These are phyloP conservation scores for Acacia confusa DNA, from an alignment of 306 rosid species.

Conservation along the genomic window DNA sequence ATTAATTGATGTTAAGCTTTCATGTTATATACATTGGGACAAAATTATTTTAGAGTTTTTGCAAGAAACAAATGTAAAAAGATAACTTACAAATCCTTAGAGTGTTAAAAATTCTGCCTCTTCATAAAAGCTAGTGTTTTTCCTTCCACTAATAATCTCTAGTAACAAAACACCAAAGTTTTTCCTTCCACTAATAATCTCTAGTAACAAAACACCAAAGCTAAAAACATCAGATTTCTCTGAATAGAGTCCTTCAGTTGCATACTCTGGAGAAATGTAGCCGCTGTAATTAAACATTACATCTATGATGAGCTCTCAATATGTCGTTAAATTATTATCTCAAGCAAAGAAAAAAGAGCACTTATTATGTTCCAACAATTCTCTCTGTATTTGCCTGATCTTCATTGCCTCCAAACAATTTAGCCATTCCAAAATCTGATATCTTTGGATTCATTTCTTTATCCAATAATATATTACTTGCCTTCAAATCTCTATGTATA, in stretches of 20 bases:
- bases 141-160: neutral
- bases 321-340: neutral
- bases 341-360: too few relatives aligned
- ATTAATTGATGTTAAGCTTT: neutral
- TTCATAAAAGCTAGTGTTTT: neutral
- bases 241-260: neutral
- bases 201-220: neutral
- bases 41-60: neutral
- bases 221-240: neutral
- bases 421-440: neutral
- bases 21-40: neutral
- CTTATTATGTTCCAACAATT: constrained; percentile 11
- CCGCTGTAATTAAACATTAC: neutral
- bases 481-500: neutral
- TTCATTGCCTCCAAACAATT: neutral
- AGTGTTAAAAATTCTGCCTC: neutral
- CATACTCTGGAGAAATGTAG: neutral
- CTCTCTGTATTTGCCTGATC: neutral
- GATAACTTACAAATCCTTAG: neutral
- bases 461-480: neutral
- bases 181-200: neutral
- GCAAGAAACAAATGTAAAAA: neutral
- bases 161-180: neutral
- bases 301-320: neutral
- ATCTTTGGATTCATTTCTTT: neutral